Conservation (phyloP, 2,329 filamentous ascomycete genomes). For the Aspergillus fijiensis region DNA sequence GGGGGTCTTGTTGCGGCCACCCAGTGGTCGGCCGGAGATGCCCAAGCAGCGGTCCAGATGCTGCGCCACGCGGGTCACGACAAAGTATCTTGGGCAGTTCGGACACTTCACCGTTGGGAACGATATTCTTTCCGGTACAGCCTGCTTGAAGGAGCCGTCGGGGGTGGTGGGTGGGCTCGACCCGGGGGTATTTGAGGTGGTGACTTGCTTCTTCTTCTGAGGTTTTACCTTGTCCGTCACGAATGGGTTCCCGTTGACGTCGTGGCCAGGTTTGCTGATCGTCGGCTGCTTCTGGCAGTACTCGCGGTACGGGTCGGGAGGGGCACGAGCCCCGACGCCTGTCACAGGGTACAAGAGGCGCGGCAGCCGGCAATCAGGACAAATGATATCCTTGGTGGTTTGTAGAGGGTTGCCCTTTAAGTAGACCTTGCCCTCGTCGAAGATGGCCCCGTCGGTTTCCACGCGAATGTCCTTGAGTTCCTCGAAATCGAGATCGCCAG, state of each 20-base stretch:
- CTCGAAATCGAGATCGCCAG: constrained; percentile 36
- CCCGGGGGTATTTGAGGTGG: constrained; percentile 35
- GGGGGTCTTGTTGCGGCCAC: constrained; percentile 47
- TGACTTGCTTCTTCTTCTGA: constrained; percentile 42
- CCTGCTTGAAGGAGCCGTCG: constrained; percentile 33
- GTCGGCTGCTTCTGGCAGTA: constrained; percentile 63
- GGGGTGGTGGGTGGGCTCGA: constrained; percentile 38
- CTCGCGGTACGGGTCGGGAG: constrained; percentile 51
- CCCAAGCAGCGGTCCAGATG: constrained; percentile 63
- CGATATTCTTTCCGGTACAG: constrained; percentile 30
- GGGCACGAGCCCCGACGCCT: constrained; percentile 49
- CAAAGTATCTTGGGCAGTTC: constrained; percentile 60
- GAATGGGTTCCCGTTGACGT: constrained; percentile 59
- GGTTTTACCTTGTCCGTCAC: constrained; percentile 48
- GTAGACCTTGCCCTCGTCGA: constrained; percentile 53
- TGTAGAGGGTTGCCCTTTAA: constrained; percentile 60
- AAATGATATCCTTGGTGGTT: constrained; percentile 59
- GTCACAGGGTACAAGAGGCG: constrained; percentile 58
- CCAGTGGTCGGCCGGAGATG: constrained; percentile 52
- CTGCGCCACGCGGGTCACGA: constrained; percentile 61
- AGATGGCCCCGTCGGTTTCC: constrained; percentile 53
- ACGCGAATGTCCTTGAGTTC: constrained; percentile 39
- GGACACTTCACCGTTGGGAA: constrained; percentile 54
- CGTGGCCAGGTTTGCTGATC: constrained; percentile 57
- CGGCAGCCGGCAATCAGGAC: constrained; percentile 60